A percentile compares a stretch with the other conserved stretches of the same genome.
phyloP scores from a whole-genome alignment of 139 green algal genomes.

The Klebsormidium nitens region DNA sequence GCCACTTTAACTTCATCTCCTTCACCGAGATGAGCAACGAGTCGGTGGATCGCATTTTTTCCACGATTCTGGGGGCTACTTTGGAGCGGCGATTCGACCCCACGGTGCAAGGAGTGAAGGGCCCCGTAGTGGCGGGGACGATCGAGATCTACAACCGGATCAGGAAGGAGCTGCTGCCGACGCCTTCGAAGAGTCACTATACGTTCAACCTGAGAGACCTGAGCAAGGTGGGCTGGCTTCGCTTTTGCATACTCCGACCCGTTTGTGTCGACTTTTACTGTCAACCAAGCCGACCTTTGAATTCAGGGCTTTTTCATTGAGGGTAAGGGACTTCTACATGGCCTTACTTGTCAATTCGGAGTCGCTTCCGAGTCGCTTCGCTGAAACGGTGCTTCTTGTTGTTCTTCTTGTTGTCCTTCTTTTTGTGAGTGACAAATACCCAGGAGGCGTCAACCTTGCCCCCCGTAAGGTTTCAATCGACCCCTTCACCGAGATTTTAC shows the following conservation, averaged over 20 bases:
- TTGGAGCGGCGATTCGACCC: constrained; percentile 49
- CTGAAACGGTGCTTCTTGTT: too few species aligned
- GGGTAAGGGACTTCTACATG: background rate
- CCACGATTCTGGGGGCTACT: constrained; percentile 59
- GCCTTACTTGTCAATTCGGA: too few species aligned
- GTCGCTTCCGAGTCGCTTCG: too few species aligned
- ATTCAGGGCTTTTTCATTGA: background rate
- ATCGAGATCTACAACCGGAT: constrained; percentile 64
- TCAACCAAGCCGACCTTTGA: too few species aligned
- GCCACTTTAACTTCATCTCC: constrained; percentile 49
- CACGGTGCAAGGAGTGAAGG: constrained; percentile 17
- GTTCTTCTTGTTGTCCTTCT: too few species aligned
- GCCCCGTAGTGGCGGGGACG: constrained; percentile 47
- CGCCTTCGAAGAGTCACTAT: constrained; percentile 66
- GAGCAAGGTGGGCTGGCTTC: constrained; percentile 43
- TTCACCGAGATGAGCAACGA: constrained; percentile 67
- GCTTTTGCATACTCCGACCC: too few species aligned
- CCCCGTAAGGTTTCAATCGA: too few species aligned
- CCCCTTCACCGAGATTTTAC: too few species aligned
- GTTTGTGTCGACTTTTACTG: too few species aligned
- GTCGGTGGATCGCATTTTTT: constrained; percentile 57
- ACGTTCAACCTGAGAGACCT: constrained; percentile 76
- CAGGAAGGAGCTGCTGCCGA: constrained; percentile 61
- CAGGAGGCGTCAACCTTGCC: too few species aligned
- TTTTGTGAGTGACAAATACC: too few species aligned